phyloP scores from a whole-genome alignment of 2,329 filamentous ascomycete species.

The Diaporthe aspalathi region DNA sequence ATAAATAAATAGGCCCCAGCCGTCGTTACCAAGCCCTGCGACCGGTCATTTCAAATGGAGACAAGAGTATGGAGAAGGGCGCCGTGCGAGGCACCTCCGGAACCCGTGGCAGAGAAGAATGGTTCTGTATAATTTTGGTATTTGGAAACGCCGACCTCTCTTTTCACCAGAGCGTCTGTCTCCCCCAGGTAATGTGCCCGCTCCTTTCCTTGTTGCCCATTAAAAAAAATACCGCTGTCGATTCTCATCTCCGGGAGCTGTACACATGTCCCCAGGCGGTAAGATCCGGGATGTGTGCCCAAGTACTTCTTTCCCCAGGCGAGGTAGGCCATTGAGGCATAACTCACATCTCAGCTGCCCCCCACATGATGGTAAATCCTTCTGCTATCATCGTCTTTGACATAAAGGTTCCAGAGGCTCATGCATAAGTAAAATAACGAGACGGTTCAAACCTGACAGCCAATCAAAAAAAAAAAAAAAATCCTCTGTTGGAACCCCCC shows the following conservation, averaged over 20 bases:
- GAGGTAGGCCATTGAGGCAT: background rate
- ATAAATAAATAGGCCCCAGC: too few relatives aligned
- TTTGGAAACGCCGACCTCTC: conserved; percentile 8
- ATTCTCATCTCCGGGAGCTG: background rate
- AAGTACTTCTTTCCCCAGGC: background rate
- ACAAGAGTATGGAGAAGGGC: too few relatives aligned
- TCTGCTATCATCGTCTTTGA: conserved; percentile 5
- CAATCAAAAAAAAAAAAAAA: too few relatives aligned
- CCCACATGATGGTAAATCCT: background rate
- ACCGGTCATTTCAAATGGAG: too few relatives aligned
- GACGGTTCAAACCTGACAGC: conserved; percentile 10
- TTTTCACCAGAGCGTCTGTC: background rate
- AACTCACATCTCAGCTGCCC: background rate
- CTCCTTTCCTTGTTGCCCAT: background rate
- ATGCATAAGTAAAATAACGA: conserved; percentile 14
- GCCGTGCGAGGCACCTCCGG: too few relatives aligned
- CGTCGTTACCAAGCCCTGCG: too few relatives aligned
- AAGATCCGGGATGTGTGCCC: background rate
- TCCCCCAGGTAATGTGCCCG: background rate
- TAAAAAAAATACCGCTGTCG: conserved; percentile 3
- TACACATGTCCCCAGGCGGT: background rate
- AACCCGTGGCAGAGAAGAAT: conserved; percentile 12
- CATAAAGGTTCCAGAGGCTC: conserved; percentile 10
- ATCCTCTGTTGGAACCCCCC: background rate
- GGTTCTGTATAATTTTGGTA: conserved; percentile 23